Percentiles rank a stretch among this genome's conserved stretches.
Conservation (phyloP, 2,329 filamentous ascomycete genomes). For the Penicillium digitatum region DNA sequence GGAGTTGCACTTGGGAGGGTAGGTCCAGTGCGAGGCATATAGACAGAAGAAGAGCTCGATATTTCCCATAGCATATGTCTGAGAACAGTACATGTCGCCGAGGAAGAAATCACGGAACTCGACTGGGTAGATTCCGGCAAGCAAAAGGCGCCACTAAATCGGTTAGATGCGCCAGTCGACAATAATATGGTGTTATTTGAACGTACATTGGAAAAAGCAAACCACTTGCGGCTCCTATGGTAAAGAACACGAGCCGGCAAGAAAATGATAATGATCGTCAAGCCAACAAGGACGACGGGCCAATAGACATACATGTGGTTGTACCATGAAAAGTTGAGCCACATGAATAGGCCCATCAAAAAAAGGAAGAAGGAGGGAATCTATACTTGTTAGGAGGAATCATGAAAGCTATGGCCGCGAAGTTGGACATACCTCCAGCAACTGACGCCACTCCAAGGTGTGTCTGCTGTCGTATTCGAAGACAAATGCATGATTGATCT, state of each 20-base stretch:
- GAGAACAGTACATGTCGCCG: slow-evolving; percentile 94
- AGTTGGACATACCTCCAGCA: slow-evolving; percentile 59
- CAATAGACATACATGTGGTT: slow-evolving; percentile 76
- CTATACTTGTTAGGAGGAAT: slow-evolving; percentile 33
- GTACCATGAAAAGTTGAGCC: slow-evolving; percentile 78
- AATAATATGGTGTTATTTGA: neutral
- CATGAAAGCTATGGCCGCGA: neutral
- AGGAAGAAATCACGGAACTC: slow-evolving; percentile 98
- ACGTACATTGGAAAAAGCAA: slow-evolving; percentile 80
- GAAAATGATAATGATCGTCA: slow-evolving; percentile 67
- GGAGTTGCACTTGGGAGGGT: slow-evolving; percentile 77
- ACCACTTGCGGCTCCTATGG: slow-evolving; percentile 75
- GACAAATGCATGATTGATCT: slow-evolving; percentile 94
- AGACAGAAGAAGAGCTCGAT: slow-evolving; percentile 92
- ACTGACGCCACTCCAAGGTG: slow-evolving; percentile 82
- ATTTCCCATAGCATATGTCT: slow-evolving; percentile 87
- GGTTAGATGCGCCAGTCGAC: slow-evolving; percentile 13
- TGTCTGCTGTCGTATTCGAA: slow-evolving; percentile 92
- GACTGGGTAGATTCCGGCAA: slow-evolving; percentile 84
- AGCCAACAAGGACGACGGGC: slow-evolving; percentile 70
- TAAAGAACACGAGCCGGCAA: slow-evolving; percentile 72
- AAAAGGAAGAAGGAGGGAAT: slow-evolving; percentile 82
- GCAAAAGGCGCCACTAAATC: slow-evolving; percentile 71
- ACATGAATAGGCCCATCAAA: slow-evolving; percentile 71
- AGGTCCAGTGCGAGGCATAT: slow-evolving; percentile 72